phyloP scores from a whole-genome alignment of 768 basidiomycete species.

The Tulasnella sp. region DNA sequence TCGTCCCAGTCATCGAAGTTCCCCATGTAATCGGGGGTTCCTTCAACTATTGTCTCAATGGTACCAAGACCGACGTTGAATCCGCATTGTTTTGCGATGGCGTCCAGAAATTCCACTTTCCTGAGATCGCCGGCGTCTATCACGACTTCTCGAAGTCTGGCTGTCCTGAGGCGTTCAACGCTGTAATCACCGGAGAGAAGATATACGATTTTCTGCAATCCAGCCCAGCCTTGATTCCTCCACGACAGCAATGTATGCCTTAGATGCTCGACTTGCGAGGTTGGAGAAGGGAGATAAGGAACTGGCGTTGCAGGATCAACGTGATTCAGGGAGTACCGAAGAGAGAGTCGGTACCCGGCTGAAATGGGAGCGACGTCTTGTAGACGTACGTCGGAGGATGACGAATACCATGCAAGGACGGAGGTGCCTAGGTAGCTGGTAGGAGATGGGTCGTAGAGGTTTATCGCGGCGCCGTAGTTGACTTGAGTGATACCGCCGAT shows the following conservation, averaged over 20 bases:
- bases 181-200: neutral
- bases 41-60: neutral
- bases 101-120: neutral
- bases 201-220: neutral
- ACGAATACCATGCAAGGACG: neutral
- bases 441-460: neutral
- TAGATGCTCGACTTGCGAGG: neutral
- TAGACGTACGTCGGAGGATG: neutral
- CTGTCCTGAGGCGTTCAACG: neutral
- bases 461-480: neutral
- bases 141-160: neutral
- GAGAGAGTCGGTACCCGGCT: neutral
- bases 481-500: neutral
- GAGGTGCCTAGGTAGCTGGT: neutral
- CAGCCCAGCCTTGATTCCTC: neutral
- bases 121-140: neutral
- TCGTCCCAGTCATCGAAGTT: neutral
- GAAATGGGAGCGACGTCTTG: neutral
- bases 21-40: neutral
- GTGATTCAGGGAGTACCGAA: neutral
- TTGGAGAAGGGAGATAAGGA: neutral
- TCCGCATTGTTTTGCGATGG: neutral
- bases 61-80: neutral
- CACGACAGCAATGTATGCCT: neutral
- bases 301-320: neutral